These are phyloP conservation scores for Xylariomycetidae sp. DNA, from an alignment of 2,329 filamentous ascomycete species.

Conservation along the genomic window DNA sequence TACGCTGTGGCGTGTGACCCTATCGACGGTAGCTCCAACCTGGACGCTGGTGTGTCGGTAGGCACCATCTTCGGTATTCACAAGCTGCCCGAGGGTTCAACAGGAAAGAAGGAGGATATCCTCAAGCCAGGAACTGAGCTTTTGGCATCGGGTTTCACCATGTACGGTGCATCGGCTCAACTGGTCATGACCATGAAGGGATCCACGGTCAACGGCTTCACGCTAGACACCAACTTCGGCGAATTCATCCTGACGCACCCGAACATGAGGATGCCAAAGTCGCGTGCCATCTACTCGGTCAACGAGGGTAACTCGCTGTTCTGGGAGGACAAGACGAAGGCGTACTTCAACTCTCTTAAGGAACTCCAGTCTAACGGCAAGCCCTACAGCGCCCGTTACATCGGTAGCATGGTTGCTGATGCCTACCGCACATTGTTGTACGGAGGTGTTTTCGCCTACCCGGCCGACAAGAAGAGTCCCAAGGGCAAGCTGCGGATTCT, in stretches of 20 bases:
- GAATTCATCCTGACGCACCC: conserved; percentile 99
- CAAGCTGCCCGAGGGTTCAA: conserved; percentile 73
- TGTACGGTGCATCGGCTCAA: conserved; percentile 97
- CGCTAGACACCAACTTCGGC: conserved; percentile 89
- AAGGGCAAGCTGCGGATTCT: conserved; percentile 97
- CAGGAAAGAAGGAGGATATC: conserved; percentile 75
- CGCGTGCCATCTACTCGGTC: conserved; percentile 87
- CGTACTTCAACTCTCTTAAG: conserved; percentile 88
- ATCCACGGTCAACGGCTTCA: conserved; percentile 92
- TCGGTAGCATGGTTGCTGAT: conserved; percentile 97
- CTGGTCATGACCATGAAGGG: conserved; percentile 96
- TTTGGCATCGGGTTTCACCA: conserved; percentile 95
- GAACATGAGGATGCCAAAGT: conserved; percentile 78
- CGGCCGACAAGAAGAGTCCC: conserved; percentile 94
- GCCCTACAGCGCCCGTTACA: conserved; percentile 92
- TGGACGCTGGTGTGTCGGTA: conserved; percentile 95
- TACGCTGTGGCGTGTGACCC: conserved; percentile 97
- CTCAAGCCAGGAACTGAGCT: conserved; percentile 86
- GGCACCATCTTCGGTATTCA: conserved; percentile 96
- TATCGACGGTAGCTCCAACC: conserved; percentile 95
- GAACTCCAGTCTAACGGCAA: conserved; percentile 67
- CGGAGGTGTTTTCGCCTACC: conserved; percentile 95
- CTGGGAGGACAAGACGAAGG: conserved; percentile 83
- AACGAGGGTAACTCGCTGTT: conserved; percentile 98
- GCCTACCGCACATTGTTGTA: conserved; percentile 94